Evolutionary conservation across 2,329 filamentous ascomycete species (phyloP).

Genomic region (Lachnellula suecica): DNA sequence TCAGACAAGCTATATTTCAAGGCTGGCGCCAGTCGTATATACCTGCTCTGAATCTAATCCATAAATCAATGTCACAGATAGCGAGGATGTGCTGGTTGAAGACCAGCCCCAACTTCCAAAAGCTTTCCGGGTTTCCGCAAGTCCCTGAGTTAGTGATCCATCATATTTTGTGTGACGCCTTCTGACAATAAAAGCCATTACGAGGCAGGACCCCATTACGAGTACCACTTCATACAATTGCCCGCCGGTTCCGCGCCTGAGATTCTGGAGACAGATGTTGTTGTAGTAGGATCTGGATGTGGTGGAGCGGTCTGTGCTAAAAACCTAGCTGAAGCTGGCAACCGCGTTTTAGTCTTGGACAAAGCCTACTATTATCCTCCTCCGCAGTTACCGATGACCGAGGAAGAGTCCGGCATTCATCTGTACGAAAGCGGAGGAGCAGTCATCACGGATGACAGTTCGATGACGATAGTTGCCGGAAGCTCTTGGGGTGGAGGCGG

Average conservation of each 20-base stretch:
- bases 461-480: constrained; percentile 64
- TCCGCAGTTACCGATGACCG: constrained; percentile 71
- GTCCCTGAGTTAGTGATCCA: constrained; percentile 38
- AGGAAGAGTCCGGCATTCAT: constrained; percentile 56
- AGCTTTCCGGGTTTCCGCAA: constrained; percentile 57
- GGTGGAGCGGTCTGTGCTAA: constrained; percentile 82
- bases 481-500: constrained; percentile 83
- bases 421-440: constrained; percentile 70
- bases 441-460: constrained; percentile 53
- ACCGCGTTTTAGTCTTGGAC: constrained; percentile 77
- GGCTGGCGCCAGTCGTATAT: constrained; percentile 61
- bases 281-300: constrained; percentile 85
- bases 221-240: constrained; percentile 33
- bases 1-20: constrained; percentile 61
- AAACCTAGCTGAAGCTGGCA: constrained; percentile 73
- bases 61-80: constrained; percentile 54
- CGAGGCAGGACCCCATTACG: constrained; percentile 35
- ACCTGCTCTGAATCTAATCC: constrained; percentile 52
- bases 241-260: constrained; percentile 40
- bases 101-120: constrained; percentile 52
- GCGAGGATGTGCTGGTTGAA: constrained; percentile 44
- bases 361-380: constrained; percentile 77
- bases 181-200: constrained; percentile 25
- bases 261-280: constrained; percentile 73
- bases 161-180: constrained; percentile 1